Percentiles rank a stretch among this genome's conserved stretches.
Conservation (phyloP, 192 early-diverging fungal species). For the Backusella tarrabulga region DNA sequence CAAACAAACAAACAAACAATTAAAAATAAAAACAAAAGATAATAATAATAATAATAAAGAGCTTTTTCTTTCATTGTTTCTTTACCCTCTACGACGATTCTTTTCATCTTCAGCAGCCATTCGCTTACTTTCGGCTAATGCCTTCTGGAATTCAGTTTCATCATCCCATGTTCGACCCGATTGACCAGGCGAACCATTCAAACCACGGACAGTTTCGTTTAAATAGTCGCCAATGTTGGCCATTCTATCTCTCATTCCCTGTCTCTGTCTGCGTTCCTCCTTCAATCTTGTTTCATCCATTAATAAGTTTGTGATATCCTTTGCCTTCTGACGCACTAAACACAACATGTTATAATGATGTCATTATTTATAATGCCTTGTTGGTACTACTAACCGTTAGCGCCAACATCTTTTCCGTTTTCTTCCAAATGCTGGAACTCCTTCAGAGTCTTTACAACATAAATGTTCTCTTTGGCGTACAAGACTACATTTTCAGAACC, state of each 20-base stretch:
- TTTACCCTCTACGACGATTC: conserved; percentile 27
- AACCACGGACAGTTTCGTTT: conserved; percentile 28
- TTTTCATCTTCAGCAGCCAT: conserved; percentile 52
- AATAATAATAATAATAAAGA: background rate
- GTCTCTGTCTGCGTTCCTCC: conserved; percentile 70
- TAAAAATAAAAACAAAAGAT: background rate
- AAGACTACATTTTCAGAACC: conserved; percentile 86
- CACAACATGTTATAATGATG: background rate
- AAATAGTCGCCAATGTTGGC: conserved; percentile 34
- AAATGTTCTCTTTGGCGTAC: conserved; percentile 87
- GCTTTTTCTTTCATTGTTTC: background rate
- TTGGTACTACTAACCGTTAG: conserved; percentile 61
- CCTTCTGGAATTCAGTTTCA: conserved; percentile 75
- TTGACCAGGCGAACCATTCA: background rate
- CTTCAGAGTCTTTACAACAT: conserved; percentile 92
- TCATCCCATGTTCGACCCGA: conserved; percentile 62
- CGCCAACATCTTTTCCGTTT: conserved; percentile 87
- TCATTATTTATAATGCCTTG: background rate
- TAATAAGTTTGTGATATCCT: conserved; percentile 83
- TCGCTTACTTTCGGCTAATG: conserved; percentile 81
- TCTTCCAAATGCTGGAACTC: conserved; percentile 98
- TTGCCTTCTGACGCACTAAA: conserved; percentile 88
- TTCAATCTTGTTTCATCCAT: conserved; percentile 75
- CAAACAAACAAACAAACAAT: background rate
- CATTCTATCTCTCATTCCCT: conserved; percentile 65